Conservation (phyloP, 2,329 filamentous ascomycete species). For the Aspergillus fumigatiaffinis region DNA sequence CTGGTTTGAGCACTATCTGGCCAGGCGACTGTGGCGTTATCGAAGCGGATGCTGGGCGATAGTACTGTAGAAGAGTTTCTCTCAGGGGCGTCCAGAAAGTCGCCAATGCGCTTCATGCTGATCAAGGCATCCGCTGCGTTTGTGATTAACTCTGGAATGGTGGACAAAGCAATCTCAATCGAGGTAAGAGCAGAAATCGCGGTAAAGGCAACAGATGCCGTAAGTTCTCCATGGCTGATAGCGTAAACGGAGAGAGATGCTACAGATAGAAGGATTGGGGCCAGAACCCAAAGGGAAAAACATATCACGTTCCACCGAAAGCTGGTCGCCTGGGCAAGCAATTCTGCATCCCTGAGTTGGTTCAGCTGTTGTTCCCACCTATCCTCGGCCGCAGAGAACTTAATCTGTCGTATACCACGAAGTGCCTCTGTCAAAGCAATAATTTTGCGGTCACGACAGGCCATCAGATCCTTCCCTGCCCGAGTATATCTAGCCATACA, state of each 20-base stretch:
- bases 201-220: slow-evolving; percentile 74
- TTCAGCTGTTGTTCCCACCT: slow-evolving; percentile 65
- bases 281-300: slow-evolving; percentile 69
- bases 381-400: slow-evolving; percentile 70
- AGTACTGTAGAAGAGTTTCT: slow-evolving; percentile 52
- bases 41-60: slow-evolving; percentile 60
- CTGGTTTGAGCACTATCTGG: slow-evolving; percentile 48
- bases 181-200: slow-evolving; percentile 67
- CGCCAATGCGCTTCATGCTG: slow-evolving; percentile 68
- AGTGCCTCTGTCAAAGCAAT: slow-evolving; percentile 70
- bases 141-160: slow-evolving; percentile 70
- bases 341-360: slow-evolving; percentile 55
- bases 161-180: slow-evolving; percentile 67
- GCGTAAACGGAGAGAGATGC: slow-evolving; percentile 68
- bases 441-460: slow-evolving; percentile 68
- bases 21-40: slow-evolving; percentile 68
- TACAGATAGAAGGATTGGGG: slow-evolving; percentile 68
- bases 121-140: slow-evolving; percentile 68
- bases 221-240: slow-evolving; percentile 57
- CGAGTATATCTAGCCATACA: slow-evolving; percentile 61
- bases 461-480: slow-evolving; percentile 68
- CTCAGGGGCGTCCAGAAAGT: slow-evolving; percentile 66
- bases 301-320: slow-evolving; percentile 50
- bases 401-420: slow-evolving; percentile 76
- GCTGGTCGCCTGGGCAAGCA: not conserved